phyloP scores from a whole-genome alignment of 192 early-diverging fungal genomes.

The Funneliformis geosporum region DNA sequence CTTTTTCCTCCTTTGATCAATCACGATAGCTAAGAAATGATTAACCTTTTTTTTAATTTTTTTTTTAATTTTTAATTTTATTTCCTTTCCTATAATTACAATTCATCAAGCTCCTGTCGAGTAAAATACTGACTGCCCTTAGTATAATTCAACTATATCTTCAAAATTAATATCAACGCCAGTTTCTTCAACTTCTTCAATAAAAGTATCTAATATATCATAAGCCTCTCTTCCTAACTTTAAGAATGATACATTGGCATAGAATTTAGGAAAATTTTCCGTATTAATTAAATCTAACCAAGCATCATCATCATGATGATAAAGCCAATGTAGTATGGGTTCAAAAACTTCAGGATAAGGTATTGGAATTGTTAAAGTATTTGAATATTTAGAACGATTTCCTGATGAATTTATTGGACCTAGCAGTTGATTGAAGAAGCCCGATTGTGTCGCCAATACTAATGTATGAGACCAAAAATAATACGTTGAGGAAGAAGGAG shows the following conservation, averaged over 20 bases:
- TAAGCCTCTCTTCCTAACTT: slow-evolving; percentile 32
- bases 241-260: slow-evolving; percentile 18
- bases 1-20: too few species aligned
- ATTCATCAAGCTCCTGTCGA: too few species aligned
- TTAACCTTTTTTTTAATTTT: too few species aligned
- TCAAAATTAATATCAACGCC: slow-evolving; percentile 15
- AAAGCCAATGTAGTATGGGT: slow-evolving; percentile 27
- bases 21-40: too few species aligned
- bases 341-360: slow-evolving; percentile 23
- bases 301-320: slow-evolving; percentile 28
- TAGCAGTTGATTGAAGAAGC: slow-evolving; percentile 24
- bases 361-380: slow-evolving; percentile 2
- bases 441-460: slow-evolving; percentile 11
- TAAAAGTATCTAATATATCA: slow-evolving; percentile 16
- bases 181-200: slow-evolving; percentile 12
- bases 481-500: not conserved
- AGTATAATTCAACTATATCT: not conserved
- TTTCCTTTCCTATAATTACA: too few species aligned
- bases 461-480: slow-evolving; percentile 6
- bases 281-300: slow-evolving; percentile 23
- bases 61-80: too few species aligned
- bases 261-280: slow-evolving; percentile 22
- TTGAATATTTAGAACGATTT: not conserved
- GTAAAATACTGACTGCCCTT: not conserved
- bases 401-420: slow-evolving; percentile 5